Evolutionary conservation across 2,329 filamentous ascomycete species (phyloP).

Genomic region (Calonectria ilicicola): DNA sequence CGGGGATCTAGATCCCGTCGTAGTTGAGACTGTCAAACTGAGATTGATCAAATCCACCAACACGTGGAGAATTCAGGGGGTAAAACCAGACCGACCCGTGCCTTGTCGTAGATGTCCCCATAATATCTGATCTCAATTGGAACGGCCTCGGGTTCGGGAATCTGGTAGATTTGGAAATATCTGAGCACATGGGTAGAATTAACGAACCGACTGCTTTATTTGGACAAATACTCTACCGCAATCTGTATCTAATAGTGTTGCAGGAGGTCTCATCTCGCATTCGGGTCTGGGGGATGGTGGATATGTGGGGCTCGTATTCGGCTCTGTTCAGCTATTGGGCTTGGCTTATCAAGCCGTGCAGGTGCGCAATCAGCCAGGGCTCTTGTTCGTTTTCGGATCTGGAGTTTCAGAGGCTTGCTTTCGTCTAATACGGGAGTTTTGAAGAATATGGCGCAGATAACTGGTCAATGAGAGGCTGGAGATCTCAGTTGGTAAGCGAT

Average conservation of each 20-base stretch:
- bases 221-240: not conserved
- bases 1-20: not conserved
- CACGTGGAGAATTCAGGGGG: slow-evolving; percentile 6
- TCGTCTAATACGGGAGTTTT: not conserved
- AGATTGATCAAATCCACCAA: not conserved
- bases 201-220: not conserved
- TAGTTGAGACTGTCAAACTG: not conserved
- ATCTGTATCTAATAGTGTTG: not conserved
- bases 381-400: slow-evolving; percentile 33
- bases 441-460: not conserved
- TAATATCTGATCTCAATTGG: not conserved
- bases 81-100: not conserved
- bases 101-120: not conserved
- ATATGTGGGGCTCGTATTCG: slow-evolving; percentile 28
- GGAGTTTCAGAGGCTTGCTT: not conserved
- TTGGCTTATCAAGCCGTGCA: not conserved
- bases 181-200: not conserved
- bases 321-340: not conserved
- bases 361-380: not conserved
- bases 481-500: slow-evolving; percentile 5
- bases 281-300: slow-evolving; percentile 11
- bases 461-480: slow-evolving; percentile 1
- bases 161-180: not conserved
- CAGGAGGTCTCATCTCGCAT: slow-evolving; percentile 20
- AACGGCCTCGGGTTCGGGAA: not conserved